Base-by-base conservation (phyloP, 179 eudicot genomes). In the Spinacia oleracea region DNA sequence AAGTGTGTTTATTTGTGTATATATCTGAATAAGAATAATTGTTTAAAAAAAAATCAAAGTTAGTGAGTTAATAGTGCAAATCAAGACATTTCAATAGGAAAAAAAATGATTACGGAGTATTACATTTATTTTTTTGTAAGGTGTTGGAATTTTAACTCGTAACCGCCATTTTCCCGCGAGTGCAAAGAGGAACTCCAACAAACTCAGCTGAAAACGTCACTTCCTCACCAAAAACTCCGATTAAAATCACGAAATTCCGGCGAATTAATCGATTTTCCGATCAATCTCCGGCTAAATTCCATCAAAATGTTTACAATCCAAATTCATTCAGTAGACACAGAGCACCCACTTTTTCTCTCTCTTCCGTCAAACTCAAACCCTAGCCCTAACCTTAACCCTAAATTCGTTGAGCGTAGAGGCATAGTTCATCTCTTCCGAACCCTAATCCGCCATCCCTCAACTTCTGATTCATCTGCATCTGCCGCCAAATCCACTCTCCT, bases 371-470 rank as follows among this genome's bases (percentile, higher is more conserved):
- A 80, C 48, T 78, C 83, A 69, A 75, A 60, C 78, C 78, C 81
- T 48, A 53, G 23, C 58, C 58, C 15, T 53, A 77, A 71, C 50
- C 35, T 77, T 38, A 79, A 78, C 23, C 56, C 84, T 60, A 81
- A 80, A 77, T 78, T 87, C 6, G 77, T 83, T 5, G 89, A 90
- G 73, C 86, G 91, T n/a, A 86, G 83, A 74, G 93, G 97, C 58
- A 84, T 85, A 11, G 79, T 90, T 70, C 93, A 87, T 79, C 94
- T 93, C 79, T 90, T 88, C 62, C 91, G 98, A 48, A 75, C 75
- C 75, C 84, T 85, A 12, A 29, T 74, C 6, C 69, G 16, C 38
- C 83, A 74, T 56, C 79, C 87, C 6, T 74, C 81, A 18, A 56
- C 77, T 40, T 81, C 88, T 23, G 56, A 83, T 55, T 71, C 87